These are phyloP conservation scores for Fusarium coffeatum DNA, from an alignment of 2,329 filamentous ascomycete genomes.

Conservation along the genomic window DNA sequence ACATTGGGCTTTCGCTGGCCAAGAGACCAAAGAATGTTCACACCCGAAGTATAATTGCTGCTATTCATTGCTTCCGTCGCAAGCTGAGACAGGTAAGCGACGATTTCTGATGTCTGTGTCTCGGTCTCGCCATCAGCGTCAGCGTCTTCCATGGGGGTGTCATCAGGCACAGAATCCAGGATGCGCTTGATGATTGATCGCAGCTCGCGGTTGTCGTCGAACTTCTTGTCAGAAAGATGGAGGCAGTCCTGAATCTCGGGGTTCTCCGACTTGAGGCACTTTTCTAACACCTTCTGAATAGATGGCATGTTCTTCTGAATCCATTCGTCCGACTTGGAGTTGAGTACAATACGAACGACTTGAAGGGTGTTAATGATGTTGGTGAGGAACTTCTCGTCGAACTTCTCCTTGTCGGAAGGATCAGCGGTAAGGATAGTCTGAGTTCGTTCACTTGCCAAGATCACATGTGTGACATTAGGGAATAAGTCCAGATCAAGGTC, in stretches of 20 bases:
- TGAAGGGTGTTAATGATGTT: conserved; percentile 94
- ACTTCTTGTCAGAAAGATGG: conserved; percentile 77
- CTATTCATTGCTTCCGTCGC: conserved; percentile 88
- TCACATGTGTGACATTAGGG: conserved; percentile 87
- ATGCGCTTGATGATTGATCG: conserved; percentile 82
- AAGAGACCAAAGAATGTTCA: conserved; percentile 94
- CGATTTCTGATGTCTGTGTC: conserved; percentile 85
- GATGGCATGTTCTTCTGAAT: conserved; percentile 79
- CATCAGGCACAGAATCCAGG: conserved; percentile 88
- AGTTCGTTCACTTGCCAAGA: conserved; percentile 85
- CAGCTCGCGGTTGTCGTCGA: conserved; percentile 76
- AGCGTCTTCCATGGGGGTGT: conserved; percentile 75
- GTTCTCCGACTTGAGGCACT: conserved; percentile 87
- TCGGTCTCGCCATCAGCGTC: conserved; percentile 89
- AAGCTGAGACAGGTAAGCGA: conserved; percentile 84
- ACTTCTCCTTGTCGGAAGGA: conserved; percentile 73
- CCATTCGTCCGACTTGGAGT: conserved; percentile 91
- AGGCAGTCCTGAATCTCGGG: conserved; percentile 94
- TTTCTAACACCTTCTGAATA: conserved; percentile 90
- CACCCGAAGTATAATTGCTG: conserved; percentile 83
- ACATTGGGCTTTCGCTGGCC: conserved; percentile 85
- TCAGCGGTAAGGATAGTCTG: conserved; percentile 68
- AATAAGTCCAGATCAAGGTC: conserved; percentile 93
- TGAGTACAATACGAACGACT: conserved; percentile 88
- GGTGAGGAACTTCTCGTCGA: conserved; percentile 85